Evolutionary conservation across 352 stramenopile genomes (phyloP).

Genomic region (Pythium coloratum): DNA sequence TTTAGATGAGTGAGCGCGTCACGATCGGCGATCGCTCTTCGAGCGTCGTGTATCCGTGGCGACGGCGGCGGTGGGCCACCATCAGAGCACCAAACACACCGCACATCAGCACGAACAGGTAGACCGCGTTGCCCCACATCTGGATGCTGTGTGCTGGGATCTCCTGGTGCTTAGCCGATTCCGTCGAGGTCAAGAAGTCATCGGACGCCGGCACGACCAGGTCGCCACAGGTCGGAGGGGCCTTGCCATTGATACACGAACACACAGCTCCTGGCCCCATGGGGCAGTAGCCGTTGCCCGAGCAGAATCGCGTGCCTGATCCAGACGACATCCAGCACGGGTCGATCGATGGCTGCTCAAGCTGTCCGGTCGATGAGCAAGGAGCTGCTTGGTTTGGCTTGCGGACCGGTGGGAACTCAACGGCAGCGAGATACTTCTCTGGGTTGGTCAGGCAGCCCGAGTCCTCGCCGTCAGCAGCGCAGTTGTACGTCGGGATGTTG

Average conservation of each 20-base stretch:
- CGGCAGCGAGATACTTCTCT: conserved; percentile 61
- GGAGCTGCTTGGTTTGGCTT: conserved; percentile 44
- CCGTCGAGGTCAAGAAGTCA: neutral
- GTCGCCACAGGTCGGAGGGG: conserved; percentile 18
- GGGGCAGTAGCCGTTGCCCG: conserved; percentile 63
- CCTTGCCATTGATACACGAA: conserved; percentile 38
- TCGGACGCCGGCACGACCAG: neutral
- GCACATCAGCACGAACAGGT: conserved; percentile 19
- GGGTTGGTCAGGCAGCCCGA: conserved; percentile 54
- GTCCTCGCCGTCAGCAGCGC: conserved; percentile 57
- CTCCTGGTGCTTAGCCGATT: neutral
- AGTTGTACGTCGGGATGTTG: conserved; percentile 66
- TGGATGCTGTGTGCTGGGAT: neutral
- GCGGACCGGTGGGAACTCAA: conserved; percentile 54
- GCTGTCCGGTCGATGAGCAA: conserved; percentile 22
- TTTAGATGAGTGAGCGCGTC: neutral
- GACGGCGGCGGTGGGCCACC: conserved; percentile 14
- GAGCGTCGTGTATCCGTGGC: neutral
- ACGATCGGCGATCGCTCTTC: conserved; percentile 14
- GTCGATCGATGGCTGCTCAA: conserved; percentile 54
- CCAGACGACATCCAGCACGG: conserved; percentile 77
- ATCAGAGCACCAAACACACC: conserved; percentile 14
- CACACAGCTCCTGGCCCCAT: conserved; percentile 66
- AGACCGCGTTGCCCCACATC: conserved; percentile 15
- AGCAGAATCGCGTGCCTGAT: conserved; percentile 67